Conservation (phyloP, 495 filamentous ascomycete species). For the Neurospora discreta region DNA sequence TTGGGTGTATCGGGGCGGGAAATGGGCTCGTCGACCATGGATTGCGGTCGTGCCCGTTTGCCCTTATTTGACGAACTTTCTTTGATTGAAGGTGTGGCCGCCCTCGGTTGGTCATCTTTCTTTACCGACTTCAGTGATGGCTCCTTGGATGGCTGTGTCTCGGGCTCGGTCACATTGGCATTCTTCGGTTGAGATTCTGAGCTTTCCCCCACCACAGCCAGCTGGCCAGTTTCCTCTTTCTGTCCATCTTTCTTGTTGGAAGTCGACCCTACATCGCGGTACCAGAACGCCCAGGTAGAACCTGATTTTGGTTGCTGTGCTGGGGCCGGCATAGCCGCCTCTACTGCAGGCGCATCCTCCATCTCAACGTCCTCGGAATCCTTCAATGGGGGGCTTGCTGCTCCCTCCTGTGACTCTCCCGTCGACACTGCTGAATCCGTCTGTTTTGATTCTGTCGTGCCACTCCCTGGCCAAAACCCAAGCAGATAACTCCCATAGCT, state of each 20-base stretch:
- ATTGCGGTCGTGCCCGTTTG: slow-evolving; percentile 38
- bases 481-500: slow-evolving; percentile 37
- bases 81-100: slow-evolving; percentile 15
- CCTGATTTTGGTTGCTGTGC: slow-evolving; percentile 33
- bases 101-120: slow-evolving; percentile 16
- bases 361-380: slow-evolving; percentile 25
- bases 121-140: slow-evolving; percentile 17
- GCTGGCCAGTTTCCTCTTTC: slow-evolving; percentile 46
- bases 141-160: slow-evolving; percentile 30
- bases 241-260: slow-evolving; percentile 19
- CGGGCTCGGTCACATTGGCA: slow-evolving; percentile 43
- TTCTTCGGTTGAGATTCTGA: slow-evolving; percentile 52
- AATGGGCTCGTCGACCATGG: slow-evolving; percentile 32
- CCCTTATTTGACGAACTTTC: slow-evolving; percentile 27
- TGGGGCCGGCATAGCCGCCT: slow-evolving; percentile 1
- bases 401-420: slow-evolving; percentile 10
- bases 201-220: slow-evolving; percentile 56
- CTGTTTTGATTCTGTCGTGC: neutral
- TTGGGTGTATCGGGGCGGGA: slow-evolving; percentile 26
- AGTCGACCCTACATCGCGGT: slow-evolving; percentile 44
- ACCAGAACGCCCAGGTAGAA: slow-evolving; percentile 83
- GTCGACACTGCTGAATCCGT: neutral
- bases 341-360: slow-evolving; percentile 25
- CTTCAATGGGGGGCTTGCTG: slow-evolving; percentile 12
- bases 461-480: slow-evolving; percentile 32